Base-by-base conservation (phyloP, 345 rosid species). In the Anacardium occidentale region DNA sequence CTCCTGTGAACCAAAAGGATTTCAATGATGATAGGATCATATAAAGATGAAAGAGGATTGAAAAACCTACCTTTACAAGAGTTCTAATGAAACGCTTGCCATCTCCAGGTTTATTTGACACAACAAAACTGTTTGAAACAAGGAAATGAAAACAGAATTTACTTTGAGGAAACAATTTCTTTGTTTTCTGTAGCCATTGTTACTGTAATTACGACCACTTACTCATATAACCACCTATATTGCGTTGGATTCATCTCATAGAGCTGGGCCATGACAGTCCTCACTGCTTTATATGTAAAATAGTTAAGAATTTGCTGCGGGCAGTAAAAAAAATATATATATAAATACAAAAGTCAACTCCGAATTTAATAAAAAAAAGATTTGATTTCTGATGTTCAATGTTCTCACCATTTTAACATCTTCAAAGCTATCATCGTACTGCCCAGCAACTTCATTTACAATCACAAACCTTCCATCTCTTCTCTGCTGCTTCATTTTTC, bases 221-320 rank as follows among this genome's bases (percentile, higher is more conserved):
- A 95, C 99, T 91, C 78, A 25, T 95, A 95, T 26, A 95, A 78
- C 98, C 98, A 92, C 74, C 85, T 85, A 76, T 95, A 95, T 2
- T 85, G 68, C 0, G 98, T 88, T 10, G 99, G 99, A 82, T 92
- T 92, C 99, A 95, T 95, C 87, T 95, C 98, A 20, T 95, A 92
- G 18, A 95, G 94, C 89, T 95, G 99, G 80, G 63, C 69, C 73
- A 95, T 89, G 61, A 95, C 99, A 8, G 99, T 91, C 86, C 94
- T 89, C 59, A 80, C 90, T 21, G 99, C 99, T 83, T 95, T 95
- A 80, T 87, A 92, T 2, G 99, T 95, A 84, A 95, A 95, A 69
- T 89, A 88, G 82, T 92, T 89, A 22, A 87, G 76, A 60, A 92
- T 62, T 87, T 90, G 93, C 98, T 92, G 91, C 86, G 82, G 32